Conservation (phyloP, 345 rosid species). For the Citrus medica region DNA sequence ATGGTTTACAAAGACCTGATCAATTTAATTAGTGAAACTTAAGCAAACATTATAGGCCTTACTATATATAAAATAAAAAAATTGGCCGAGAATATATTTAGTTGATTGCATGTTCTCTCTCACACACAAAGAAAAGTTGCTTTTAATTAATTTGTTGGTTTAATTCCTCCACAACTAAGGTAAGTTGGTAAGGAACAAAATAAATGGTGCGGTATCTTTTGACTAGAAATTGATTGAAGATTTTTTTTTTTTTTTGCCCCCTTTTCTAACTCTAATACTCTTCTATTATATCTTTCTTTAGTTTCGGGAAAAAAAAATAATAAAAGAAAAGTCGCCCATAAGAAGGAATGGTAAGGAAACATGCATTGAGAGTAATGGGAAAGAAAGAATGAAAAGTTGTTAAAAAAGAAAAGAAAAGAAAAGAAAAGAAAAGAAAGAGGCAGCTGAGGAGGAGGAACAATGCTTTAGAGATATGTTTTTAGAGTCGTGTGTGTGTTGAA, state of each 20-base stretch:
- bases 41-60: background rate
- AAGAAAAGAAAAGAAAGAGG: background rate
- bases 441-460: conserved; percentile 14
- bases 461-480: conserved; percentile 13
- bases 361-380: background rate
- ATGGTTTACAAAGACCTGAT: too few species aligned
- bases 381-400: background rate
- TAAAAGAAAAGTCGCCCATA: background rate
- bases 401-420: background rate
- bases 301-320: background rate
- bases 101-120: conserved; percentile 3
- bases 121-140: background rate
- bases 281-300: background rate
- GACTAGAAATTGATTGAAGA: conserved; percentile 11
- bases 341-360: background rate
- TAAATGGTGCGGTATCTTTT: conserved; percentile 14
- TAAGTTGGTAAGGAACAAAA: conserved; percentile 5
- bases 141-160: background rate
- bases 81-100: background rate
- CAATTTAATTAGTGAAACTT: background rate
- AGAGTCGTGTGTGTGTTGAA: background rate
- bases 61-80: background rate
- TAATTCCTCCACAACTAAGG: conserved; percentile 28
- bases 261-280: background rate
- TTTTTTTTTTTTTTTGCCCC: background rate